Percentiles rank a stretch among this genome's conserved stretches.
Conservation (phyloP, 345 rosid genomes). For the Iberis pinnata region DNA sequence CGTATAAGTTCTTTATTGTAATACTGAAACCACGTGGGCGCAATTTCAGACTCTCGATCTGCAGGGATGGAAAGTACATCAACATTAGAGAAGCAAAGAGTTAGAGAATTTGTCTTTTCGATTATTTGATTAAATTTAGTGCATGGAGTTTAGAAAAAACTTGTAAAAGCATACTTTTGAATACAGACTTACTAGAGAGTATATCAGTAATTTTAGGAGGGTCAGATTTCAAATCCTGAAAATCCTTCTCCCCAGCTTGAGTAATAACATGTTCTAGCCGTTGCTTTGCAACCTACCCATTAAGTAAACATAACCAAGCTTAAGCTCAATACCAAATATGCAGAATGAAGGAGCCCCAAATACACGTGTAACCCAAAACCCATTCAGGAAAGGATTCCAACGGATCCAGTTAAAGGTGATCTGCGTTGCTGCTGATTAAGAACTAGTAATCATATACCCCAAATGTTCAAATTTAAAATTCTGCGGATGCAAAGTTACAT, state of each 20-base stretch:
- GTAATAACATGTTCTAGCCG: constrained; percentile 63
- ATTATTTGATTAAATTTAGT: neutral
- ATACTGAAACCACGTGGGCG: constrained; percentile 81
- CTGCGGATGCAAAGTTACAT: constrained; percentile 1
- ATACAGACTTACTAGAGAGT: constrained; percentile 53
- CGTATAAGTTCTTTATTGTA: constrained; percentile 73
- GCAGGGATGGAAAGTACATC: constrained; percentile 23
- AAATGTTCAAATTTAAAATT: neutral
- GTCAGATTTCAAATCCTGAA: constrained; percentile 48
- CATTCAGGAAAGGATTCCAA: neutral
- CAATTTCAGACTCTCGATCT: constrained; percentile 66
- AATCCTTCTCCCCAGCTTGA: constrained; percentile 59
- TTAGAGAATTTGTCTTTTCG: neutral
- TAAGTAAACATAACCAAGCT: constrained; percentile 23
- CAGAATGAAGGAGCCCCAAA: constrained; percentile 6
- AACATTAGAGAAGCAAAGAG: constrained; percentile 14
- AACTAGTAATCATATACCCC: neutral
- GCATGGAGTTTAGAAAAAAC: neutral
- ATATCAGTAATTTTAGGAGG: constrained; percentile 50
- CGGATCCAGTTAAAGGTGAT: neutral
- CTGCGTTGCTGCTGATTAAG: constrained; percentile 2
- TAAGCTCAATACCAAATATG: constrained; percentile 1
- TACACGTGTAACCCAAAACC: constrained; percentile 2
- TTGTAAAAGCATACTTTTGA: neutral
- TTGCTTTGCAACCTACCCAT: constrained; percentile 64